Conservation (phyloP, 2,329 filamentous ascomycete genomes). For the Escovopsis sp. region DNA sequence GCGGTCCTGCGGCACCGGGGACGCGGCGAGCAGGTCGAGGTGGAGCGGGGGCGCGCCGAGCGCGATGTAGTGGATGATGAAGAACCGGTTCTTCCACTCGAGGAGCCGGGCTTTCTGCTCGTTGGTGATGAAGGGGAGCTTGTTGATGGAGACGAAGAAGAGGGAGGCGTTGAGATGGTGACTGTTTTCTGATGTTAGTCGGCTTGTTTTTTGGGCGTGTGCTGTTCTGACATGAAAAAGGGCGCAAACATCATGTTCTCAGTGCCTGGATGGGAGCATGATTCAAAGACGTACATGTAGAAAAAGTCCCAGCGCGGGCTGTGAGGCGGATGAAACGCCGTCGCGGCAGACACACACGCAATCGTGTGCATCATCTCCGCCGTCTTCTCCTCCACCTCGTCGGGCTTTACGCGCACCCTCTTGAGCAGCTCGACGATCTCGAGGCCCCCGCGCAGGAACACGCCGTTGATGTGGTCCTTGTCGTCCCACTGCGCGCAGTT, state of each 20-base stretch:
- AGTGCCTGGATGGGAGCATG: neutral
- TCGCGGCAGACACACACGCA: slow-evolving; percentile 31
- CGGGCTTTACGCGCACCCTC: slow-evolving; percentile 39
- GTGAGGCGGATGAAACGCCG: slow-evolving; percentile 49
- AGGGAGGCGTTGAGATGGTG: slow-evolving; percentile 58
- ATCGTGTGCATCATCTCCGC: slow-evolving; percentile 54
- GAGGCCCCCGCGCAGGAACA: slow-evolving; percentile 45
- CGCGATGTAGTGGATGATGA: slow-evolving; percentile 60
- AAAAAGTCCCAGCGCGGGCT: slow-evolving; percentile 70
- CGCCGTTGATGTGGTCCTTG: slow-evolving; percentile 49
- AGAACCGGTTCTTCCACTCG: slow-evolving; percentile 67
- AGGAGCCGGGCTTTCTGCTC: slow-evolving; percentile 53
- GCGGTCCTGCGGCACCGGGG: slow-evolving; percentile 34
- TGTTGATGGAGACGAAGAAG: slow-evolving; percentile 58
- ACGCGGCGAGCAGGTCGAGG: slow-evolving; percentile 41
- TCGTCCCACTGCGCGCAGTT: slow-evolving; percentile 33
- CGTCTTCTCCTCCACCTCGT: slow-evolving; percentile 39
- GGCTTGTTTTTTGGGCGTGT: too few relatives aligned
- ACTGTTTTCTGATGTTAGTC: slow-evolving; percentile 29
- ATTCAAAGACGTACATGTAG: slow-evolving; percentile 30
- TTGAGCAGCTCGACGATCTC: slow-evolving; percentile 47
- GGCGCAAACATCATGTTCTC: too few relatives aligned
- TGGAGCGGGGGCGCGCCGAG: slow-evolving; percentile 46
- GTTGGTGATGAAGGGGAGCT: slow-evolving; percentile 42
- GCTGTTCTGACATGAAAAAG: too few relatives aligned